Conservation (phyloP, 805 yeast genomes). For the Sugiyamaella americana region DNA sequence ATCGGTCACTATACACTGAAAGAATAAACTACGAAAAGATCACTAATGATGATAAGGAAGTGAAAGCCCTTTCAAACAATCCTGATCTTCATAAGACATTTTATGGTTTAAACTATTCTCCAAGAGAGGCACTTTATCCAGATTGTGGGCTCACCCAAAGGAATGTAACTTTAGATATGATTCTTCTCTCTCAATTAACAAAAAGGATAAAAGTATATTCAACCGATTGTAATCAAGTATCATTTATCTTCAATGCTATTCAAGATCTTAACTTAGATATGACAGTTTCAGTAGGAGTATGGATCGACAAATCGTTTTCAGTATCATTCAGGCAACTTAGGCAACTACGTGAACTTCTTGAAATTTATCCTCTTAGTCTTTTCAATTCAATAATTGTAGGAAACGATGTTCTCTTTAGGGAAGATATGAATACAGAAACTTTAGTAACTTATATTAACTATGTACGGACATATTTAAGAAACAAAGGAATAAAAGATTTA, state of each 20-base stretch:
- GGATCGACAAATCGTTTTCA: constrained; percentile 47
- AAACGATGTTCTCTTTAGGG: constrained; percentile 54
- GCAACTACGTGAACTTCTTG: constrained; percentile 39
- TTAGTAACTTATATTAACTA: constrained; percentile 40
- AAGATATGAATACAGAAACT: constrained; percentile 38
- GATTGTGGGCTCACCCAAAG: constrained; percentile 44
- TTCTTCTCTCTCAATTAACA: constrained; percentile 52
- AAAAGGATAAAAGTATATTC: constrained; percentile 53
- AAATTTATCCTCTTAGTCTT: constrained; percentile 38
- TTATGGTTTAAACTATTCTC: constrained; percentile 58
- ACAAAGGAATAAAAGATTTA: constrained; percentile 33
- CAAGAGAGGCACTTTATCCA: constrained; percentile 46
- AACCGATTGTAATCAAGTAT: constrained; percentile 55
- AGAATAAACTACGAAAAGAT: constrained; percentile 3
- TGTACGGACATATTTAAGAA: constrained; percentile 36
- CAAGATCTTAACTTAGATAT: constrained; percentile 44
- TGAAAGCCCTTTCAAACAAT: constrained; percentile 36
- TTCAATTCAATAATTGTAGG: constrained; percentile 55
- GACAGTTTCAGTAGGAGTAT: constrained; percentile 55
- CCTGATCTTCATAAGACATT: constrained; percentile 36
- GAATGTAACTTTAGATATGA: constrained; percentile 52
- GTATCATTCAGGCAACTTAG: constrained; percentile 43
- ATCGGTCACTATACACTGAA: too few relatives aligned
- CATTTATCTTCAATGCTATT: constrained; percentile 48
- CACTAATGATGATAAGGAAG: constrained; percentile 25